These are phyloP conservation scores for Chamaecrista fasciculata DNA, from an alignment of 306 rosid genomes.

Conservation along the genomic window DNA sequence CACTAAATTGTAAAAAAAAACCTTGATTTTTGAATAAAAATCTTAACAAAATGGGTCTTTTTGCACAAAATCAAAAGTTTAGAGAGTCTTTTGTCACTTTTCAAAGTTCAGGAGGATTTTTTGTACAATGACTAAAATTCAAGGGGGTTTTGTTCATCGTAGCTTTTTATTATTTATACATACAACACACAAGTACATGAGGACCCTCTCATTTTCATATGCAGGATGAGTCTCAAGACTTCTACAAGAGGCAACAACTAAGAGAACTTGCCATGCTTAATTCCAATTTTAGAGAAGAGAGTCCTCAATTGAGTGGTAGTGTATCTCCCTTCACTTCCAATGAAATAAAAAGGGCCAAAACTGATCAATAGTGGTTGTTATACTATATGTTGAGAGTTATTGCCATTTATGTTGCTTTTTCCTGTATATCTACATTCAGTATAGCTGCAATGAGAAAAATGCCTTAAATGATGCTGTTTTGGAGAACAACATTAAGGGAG, in stretches of 20 bases:
- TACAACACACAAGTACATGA: too few relatives aligned
- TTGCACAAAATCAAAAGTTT: too few relatives aligned
- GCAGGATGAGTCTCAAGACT: constrained; percentile 82
- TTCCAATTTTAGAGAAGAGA: constrained; percentile 58
- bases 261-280: constrained; percentile 57
- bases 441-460: constrained; percentile 35
- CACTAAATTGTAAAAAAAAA: too few relatives aligned
- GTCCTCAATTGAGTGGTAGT: constrained; percentile 57
- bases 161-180: too few relatives aligned
- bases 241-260: constrained; percentile 65
- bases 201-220: too few relatives aligned
- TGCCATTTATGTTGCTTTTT: constrained; percentile 31
- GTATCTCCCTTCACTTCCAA: constrained; percentile 68
- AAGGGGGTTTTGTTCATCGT: too few relatives aligned
- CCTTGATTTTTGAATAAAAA: too few relatives aligned
- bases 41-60: too few relatives aligned
- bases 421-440: constrained; percentile 40
- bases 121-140: too few relatives aligned
- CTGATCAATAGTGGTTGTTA: constrained; percentile 45
- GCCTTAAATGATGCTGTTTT: constrained; percentile 33
- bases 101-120: too few relatives aligned
- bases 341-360: constrained; percentile 76
- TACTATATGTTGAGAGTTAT: constrained; percentile 16
- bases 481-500: constrained; percentile 30
- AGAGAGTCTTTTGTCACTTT: too few relatives aligned